A percentile compares a stretch with the other conserved stretches of the same genome.
These are phyloP conservation scores for Backusella sp. DNA, from an alignment of 192 early-diverging fungal species.

Conservation along the genomic window DNA sequence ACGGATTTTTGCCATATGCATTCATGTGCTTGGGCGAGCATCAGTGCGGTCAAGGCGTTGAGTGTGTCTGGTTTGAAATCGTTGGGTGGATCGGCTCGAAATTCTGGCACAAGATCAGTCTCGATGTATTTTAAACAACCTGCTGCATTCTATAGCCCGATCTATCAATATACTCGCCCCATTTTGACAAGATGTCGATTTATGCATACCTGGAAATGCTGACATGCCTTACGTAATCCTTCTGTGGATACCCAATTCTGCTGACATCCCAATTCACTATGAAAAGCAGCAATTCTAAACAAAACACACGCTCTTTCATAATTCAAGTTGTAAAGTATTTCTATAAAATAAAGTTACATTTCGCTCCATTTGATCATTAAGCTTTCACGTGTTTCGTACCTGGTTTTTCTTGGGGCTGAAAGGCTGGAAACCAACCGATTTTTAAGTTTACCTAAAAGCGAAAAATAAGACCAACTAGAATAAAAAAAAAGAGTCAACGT, in stretches of 20 bases:
- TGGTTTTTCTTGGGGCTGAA: slow-evolving; percentile 55
- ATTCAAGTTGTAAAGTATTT: slow-evolving; percentile 57
- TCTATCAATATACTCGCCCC: neutral
- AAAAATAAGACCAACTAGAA: neutral
- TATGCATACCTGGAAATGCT: slow-evolving; percentile 68
- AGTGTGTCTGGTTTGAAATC: slow-evolving; percentile 69
- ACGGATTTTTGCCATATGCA: slow-evolving; percentile 88
- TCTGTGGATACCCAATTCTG: slow-evolving; percentile 70
- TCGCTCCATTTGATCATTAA: neutral
- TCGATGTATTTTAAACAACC: slow-evolving; percentile 71
- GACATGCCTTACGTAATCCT: slow-evolving; percentile 74
- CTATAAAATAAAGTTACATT: neutral
- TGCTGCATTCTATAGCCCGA: slow-evolving; percentile 62
- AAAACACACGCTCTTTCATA: slow-evolving; percentile 82
- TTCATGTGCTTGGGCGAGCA: slow-evolving; percentile 94
- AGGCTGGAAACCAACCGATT: slow-evolving; percentile 66
- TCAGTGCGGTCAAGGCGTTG: slow-evolving; percentile 60
- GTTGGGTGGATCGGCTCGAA: slow-evolving; percentile 57
- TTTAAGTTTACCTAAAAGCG: slow-evolving; percentile 54
- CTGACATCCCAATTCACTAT: slow-evolving; percentile 71
- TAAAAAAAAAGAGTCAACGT: slow-evolving; percentile 5
- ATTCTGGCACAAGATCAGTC: slow-evolving; percentile 57
- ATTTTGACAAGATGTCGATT: too few species aligned
- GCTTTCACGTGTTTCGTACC: slow-evolving; percentile 31
- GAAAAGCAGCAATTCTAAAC: slow-evolving; percentile 84